A percentile compares a stretch with the other conserved stretches of the same genome.
Conservation (phyloP, 768 basidiomycete species). For the Dioszegia aurantiaca region DNA sequence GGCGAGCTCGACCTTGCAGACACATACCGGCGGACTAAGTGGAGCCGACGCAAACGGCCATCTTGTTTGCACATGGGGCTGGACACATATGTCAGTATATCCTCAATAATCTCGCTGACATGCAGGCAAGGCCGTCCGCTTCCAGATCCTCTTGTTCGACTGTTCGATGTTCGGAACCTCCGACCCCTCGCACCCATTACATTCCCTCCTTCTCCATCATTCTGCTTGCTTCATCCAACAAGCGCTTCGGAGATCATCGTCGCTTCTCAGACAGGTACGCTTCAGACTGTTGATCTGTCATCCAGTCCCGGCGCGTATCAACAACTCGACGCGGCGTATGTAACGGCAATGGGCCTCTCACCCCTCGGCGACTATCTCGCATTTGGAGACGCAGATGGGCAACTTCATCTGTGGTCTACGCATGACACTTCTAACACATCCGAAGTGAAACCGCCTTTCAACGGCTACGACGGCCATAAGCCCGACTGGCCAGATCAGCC, state of each 20-base stretch:
- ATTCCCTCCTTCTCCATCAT: conserved; percentile 81
- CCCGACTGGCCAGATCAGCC: conserved; percentile 78
- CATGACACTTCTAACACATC: conserved; percentile 57
- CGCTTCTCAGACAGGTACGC: conserved; percentile 73
- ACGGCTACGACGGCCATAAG: conserved; percentile 77
- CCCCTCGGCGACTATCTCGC: conserved; percentile 87
- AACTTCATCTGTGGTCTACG: conserved; percentile 73
- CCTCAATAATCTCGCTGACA: background rate
- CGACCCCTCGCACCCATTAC: conserved; percentile 77
- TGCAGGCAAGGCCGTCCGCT: conserved; percentile 78
- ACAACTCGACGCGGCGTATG: conserved; percentile 58
- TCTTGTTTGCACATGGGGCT: conserved; percentile 80
- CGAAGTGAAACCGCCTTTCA: conserved; percentile 60
- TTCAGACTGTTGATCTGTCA: conserved; percentile 75
- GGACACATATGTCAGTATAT: conserved; percentile 69
- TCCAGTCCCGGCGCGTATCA: conserved; percentile 17
- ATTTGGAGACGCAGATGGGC: conserved; percentile 83
- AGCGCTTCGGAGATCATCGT: conserved; percentile 71
- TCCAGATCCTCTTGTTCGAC: conserved; percentile 86
- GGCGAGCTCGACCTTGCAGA: conserved; percentile 58
- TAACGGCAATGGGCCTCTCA: conserved; percentile 77
- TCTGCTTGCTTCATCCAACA: conserved; percentile 75
- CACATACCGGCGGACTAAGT: conserved; percentile 77
- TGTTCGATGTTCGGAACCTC: conserved; percentile 84
- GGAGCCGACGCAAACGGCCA: conserved; percentile 77